Percentiles rank a stretch among this genome's conserved stretches.
Evolutionary conservation across 78 protist species (phyloP).

Genomic region (Anaeramoeba flamelloides): DNA sequence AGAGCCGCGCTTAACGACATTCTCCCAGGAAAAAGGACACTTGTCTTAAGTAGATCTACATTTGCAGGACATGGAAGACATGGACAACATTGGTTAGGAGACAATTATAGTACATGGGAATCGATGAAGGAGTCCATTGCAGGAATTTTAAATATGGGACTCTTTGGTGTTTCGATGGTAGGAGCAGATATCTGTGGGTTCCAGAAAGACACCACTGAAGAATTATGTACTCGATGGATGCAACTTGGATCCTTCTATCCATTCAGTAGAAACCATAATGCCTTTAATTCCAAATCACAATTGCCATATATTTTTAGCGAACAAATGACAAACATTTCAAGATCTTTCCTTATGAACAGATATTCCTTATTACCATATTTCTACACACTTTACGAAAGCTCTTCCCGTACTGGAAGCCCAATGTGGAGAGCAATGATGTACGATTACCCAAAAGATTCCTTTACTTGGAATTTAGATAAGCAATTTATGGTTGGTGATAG

Average conservation of each 20-base stretch:
- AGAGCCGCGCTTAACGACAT: not conserved
- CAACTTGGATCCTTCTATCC: slow-evolving; percentile 3
- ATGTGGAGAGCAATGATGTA: not conserved
- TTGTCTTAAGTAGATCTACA: not conserved
- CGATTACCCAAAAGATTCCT: not conserved
- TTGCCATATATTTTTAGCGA: not conserved
- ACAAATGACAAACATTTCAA: not conserved
- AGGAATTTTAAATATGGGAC: not conserved
- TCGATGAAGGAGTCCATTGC: not conserved
- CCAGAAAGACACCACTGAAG: not conserved
- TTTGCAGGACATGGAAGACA: not conserved
- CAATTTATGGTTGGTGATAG: slow-evolving; percentile 4
- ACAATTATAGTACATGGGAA: not conserved
- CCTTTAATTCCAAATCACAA: not conserved
- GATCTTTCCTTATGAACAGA: not conserved
- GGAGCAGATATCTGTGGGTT: slow-evolving; percentile 11
- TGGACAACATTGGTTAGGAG: slow-evolving; percentile 1
- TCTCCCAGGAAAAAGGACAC: not conserved
- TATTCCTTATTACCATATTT: not conserved
- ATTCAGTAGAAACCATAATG: not conserved
- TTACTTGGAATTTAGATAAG: not conserved
- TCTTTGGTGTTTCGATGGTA: not conserved
- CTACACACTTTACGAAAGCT: not conserved
- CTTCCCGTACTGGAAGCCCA: not conserved
- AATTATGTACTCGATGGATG: slow-evolving; percentile 4